Evolutionary conservation across 352 stramenopile genomes (phyloP).

Genomic region (Phytophthora megakarya): DNA sequence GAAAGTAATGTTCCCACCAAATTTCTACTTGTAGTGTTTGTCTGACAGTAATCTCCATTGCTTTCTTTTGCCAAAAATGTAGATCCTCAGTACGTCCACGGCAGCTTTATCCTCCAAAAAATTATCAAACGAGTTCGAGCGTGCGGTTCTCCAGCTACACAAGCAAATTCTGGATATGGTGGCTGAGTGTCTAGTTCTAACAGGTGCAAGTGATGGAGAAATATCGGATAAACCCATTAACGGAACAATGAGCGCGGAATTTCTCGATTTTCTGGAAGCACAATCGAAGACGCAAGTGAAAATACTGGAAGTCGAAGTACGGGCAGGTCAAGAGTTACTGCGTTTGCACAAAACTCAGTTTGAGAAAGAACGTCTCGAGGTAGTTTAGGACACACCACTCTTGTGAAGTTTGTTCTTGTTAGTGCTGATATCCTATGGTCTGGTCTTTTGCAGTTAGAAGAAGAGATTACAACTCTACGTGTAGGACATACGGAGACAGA

Average conservation of each 20-base stretch:
- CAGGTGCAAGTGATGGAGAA: background rate
- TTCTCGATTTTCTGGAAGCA: conserved; percentile 51
- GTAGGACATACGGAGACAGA: conserved; percentile 47
- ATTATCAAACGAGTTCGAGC: conserved; percentile 37
- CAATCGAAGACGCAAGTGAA: conserved; percentile 49
- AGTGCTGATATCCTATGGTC: background rate
- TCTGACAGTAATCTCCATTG: conserved; percentile 6
- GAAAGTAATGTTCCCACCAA: conserved; percentile 24
- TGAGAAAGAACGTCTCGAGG: conserved; percentile 51
- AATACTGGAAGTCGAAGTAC: conserved; percentile 66
- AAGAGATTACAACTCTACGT: conserved; percentile 50
- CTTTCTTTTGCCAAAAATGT: background rate
- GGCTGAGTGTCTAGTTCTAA: conserved; percentile 20
- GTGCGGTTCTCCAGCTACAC: conserved; percentile 42
- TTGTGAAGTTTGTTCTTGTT: background rate
- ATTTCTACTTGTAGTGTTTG: background rate
- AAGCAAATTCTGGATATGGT: conserved; percentile 43
- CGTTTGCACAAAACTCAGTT: conserved; percentile 60
- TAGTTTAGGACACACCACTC: conserved; percentile 5
- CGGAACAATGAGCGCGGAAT: conserved; percentile 32
- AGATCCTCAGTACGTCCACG: conserved; percentile 43
- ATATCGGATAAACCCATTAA: background rate
- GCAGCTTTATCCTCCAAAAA: conserved; percentile 22
- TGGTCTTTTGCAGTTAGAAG: conserved; percentile 43
- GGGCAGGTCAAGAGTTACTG: conserved; percentile 62